Evolutionary conservation across 2,329 filamentous ascomycete species (phyloP).

Genomic region (Cytospora chrysosperma): DNA sequence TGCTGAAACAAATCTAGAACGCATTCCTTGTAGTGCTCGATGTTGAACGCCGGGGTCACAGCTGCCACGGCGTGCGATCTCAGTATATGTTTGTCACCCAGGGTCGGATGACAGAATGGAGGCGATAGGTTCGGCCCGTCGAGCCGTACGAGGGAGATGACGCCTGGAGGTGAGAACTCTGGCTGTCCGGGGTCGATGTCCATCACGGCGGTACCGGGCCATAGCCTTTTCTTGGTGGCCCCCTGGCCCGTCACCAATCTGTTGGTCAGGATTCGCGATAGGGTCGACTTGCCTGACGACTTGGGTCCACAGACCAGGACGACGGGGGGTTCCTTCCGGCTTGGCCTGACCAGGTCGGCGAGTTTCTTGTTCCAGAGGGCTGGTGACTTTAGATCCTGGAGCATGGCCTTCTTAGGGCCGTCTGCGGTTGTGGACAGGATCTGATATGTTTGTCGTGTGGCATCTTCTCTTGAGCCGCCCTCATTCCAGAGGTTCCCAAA

Average conservation of each 20-base stretch:
- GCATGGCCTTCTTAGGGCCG: constrained; percentile 45
- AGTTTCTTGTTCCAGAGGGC: constrained; percentile 62
- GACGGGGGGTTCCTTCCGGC: constrained; percentile 37
- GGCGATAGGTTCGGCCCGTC: constrained; percentile 62
- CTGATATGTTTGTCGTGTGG: constrained; percentile 16
- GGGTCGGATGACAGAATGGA: constrained; percentile 61
- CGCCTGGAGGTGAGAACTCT: constrained; percentile 69
- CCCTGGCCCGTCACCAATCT: constrained; percentile 55
- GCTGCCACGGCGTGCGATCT: constrained; percentile 67
- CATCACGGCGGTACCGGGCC: constrained; percentile 54
- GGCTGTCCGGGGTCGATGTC: constrained; percentile 78
- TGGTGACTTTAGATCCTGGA: constrained; percentile 57
- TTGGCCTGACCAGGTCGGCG: constrained; percentile 43
- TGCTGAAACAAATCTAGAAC: constrained; percentile 60
- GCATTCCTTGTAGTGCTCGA: constrained; percentile 65
- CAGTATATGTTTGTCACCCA: constrained; percentile 43
- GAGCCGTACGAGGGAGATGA: constrained; percentile 65
- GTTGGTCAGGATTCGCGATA: constrained; percentile 66
- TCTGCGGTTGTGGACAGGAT: constrained; percentile 51
- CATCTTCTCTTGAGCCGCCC: constrained; percentile 4
- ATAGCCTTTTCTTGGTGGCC: constrained; percentile 29
- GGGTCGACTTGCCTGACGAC: constrained; percentile 74
- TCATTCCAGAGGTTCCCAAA: constrained; percentile 68
- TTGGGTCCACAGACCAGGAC: constrained; percentile 69
- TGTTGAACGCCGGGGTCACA: constrained; percentile 63